These are phyloP conservation scores for Hyphopichia fennica DNA, from an alignment of 1,139 yeast genomes.

Conservation along the genomic window DNA sequence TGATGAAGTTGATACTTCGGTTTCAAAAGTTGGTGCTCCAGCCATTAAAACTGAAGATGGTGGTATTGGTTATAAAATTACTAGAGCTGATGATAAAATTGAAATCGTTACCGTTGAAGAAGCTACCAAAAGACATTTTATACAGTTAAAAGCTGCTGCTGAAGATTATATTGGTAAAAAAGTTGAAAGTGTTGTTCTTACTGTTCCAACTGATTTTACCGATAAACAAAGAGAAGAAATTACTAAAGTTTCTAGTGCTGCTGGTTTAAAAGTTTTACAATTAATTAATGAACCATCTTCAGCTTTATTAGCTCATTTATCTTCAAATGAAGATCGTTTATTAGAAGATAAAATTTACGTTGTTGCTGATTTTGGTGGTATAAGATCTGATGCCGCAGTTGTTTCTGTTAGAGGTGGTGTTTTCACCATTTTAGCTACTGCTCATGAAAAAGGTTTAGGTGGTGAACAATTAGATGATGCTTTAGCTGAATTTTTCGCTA, in stretches of 20 bases:
- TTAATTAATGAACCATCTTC: constrained; percentile 92
- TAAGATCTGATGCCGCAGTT: constrained; percentile 95
- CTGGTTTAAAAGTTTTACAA: constrained; percentile 82
- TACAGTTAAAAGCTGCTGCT: constrained; percentile 83
- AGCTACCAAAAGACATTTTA: constrained; percentile 79
- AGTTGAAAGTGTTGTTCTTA: constrained; percentile 80
- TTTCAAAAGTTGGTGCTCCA: constrained; percentile 65
- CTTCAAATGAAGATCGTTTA: constrained; percentile 54
- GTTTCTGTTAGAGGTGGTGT: constrained; percentile 92
- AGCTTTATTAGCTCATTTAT: constrained; percentile 78
- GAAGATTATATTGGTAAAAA: constrained; percentile 85
- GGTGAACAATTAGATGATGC: constrained; percentile 85
- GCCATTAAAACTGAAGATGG: constrained; percentile 70
- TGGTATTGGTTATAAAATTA: constrained; percentile 65
- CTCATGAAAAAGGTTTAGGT: constrained; percentile 81
- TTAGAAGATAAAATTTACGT: constrained; percentile 77
- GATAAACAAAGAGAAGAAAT: constrained; percentile 71
- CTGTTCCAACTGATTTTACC: constrained; percentile 89
- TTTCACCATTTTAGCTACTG: constrained; percentile 83
- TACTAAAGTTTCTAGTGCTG: constrained; percentile 59
- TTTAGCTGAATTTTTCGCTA: constrained; percentile 80
- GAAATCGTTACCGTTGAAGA: constrained; percentile 67
- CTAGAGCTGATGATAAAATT: constrained; percentile 43
- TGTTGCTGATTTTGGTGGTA: constrained; percentile 96
- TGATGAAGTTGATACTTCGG: constrained; percentile 65